phyloP scores from a whole-genome alignment of 2,329 filamentous ascomycete species.

The Chalaropsis thielavioides region DNA sequence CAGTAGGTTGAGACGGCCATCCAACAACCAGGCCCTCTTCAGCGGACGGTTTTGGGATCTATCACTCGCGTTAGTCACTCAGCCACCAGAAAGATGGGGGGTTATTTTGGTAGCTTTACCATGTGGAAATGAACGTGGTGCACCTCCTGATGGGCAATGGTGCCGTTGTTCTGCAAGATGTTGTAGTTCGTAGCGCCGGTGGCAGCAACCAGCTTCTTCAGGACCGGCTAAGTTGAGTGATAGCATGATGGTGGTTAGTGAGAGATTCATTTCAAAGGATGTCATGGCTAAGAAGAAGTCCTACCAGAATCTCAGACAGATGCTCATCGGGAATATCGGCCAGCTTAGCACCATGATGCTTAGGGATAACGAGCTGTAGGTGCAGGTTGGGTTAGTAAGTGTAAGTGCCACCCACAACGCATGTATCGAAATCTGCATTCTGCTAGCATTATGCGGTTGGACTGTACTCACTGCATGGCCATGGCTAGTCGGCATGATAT shows the following conservation, averaged over 20 bases:
- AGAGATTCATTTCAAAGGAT: background rate
- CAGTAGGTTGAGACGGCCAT: slow-evolving; percentile 62
- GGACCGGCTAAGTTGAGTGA: slow-evolving; percentile 42
- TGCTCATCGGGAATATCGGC: slow-evolving; percentile 84
- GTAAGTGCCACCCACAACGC: background rate
- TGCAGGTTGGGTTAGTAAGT: background rate
- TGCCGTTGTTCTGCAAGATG: slow-evolving; percentile 89
- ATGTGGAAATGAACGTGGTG: slow-evolving; percentile 95
- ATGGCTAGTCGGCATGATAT: slow-evolving; percentile 77
- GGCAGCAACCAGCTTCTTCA: slow-evolving; percentile 73
- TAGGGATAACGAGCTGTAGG: slow-evolving; percentile 79
- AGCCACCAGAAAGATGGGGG: background rate
- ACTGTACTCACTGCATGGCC: slow-evolving; percentile 67
- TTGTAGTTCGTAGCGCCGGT: slow-evolving; percentile 74
- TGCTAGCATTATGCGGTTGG: background rate
- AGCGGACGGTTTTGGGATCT: slow-evolving; percentile 90
- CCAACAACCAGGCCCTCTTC: slow-evolving; percentile 61
- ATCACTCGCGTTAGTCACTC: slow-evolving; percentile 17
- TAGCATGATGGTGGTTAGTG: background rate
- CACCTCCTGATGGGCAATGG: slow-evolving; percentile 80
- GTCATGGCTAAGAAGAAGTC: background rate
- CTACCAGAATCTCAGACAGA: slow-evolving; percentile 64
- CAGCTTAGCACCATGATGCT: slow-evolving; percentile 83
- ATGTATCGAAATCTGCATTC: background rate
- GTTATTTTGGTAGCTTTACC: slow-evolving; percentile 34